phyloP scores from a whole-genome alignment of 169 alveolate species.

The Plasmodium inui region DNA sequence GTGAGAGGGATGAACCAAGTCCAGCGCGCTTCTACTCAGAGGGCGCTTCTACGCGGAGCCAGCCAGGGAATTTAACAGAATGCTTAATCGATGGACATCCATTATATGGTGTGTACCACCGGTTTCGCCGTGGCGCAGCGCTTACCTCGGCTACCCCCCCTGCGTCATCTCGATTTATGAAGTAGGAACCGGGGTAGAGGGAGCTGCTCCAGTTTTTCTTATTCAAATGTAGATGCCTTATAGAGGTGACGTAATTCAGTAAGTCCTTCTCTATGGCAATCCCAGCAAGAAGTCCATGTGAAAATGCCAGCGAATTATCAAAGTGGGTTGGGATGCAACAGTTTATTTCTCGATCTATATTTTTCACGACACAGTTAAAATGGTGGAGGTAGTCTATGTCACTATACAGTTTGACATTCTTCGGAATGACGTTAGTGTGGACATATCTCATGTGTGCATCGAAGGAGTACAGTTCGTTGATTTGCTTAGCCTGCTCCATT shows the following conservation, averaged over 20 bases:
- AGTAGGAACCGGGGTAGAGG: slow-evolving; percentile 44
- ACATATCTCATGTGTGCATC: slow-evolving; percentile 30
- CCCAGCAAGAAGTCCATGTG: slow-evolving; percentile 54
- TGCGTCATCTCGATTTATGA: slow-evolving; percentile 5
- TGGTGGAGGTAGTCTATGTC: slow-evolving; percentile 32
- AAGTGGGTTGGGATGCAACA: slow-evolving; percentile 47
- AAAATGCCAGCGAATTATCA: slow-evolving; percentile 62
- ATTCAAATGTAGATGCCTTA: slow-evolving; percentile 41
- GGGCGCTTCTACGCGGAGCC: neutral
- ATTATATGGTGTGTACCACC: neutral
- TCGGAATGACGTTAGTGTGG: neutral
- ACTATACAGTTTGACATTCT: slow-evolving; percentile 20
- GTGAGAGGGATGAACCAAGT: neutral
- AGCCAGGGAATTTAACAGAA: neutral
- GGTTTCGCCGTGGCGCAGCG: neutral
- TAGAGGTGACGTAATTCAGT: slow-evolving; percentile 52
- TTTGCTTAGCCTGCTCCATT: slow-evolving; percentile 18
- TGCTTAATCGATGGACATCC: neutral
- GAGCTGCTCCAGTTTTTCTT: slow-evolving; percentile 58
- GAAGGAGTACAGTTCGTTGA: slow-evolving; percentile 18
- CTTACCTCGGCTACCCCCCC: slow-evolving; percentile 1
- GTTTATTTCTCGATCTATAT: slow-evolving; percentile 32
- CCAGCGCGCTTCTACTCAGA: neutral
- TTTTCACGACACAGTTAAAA: slow-evolving; percentile 26
- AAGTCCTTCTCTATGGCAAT: slow-evolving; percentile 60